phyloP scores from a whole-genome alignment of 2,329 filamentous ascomycete genomes.

The Lachnellula subtilissima region DNA sequence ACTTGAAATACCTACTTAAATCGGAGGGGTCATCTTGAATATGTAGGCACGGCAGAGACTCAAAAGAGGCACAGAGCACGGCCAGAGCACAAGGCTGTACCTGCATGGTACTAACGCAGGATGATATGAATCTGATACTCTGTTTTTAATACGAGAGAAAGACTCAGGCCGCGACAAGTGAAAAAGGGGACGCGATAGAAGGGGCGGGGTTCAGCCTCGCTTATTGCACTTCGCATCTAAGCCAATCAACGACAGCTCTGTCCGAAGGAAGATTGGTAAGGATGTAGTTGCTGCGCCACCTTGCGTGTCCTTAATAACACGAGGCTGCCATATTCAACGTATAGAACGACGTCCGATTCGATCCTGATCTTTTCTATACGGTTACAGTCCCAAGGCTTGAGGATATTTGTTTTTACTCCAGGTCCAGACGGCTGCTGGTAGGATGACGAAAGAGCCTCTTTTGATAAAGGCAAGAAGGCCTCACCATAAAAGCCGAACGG shows the following conservation, averaged over 20 bases:
- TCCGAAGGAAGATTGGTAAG: background rate
- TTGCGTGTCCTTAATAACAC: too few relatives aligned
- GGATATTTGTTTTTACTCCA: background rate
- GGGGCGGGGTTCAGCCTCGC: too few relatives aligned
- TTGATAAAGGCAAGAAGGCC: conserved; percentile 24
- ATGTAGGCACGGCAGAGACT: too few relatives aligned
- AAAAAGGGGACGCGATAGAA: too few relatives aligned
- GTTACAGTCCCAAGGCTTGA: background rate
- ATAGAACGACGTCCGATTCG: background rate
- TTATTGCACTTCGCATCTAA: background rate
- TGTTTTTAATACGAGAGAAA: too few relatives aligned
- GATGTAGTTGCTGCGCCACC: background rate
- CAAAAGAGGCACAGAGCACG: too few relatives aligned
- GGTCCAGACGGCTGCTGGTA: background rate
- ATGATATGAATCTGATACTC: too few relatives aligned
- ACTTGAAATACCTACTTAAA: background rate
- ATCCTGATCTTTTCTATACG: background rate
- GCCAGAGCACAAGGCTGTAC: too few relatives aligned
- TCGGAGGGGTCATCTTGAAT: too few relatives aligned
- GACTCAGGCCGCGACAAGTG: too few relatives aligned
- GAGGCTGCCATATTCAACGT: background rate
- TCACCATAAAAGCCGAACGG: conserved; percentile 33
- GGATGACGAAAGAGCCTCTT: conserved; percentile 6
- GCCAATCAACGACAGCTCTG: background rate
- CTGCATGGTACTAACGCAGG: too few relatives aligned